These are phyloP conservation scores for Aegilops speltoides DNA, from an alignment of 176 grass and related monocot species.

Conservation along the genomic window DNA sequence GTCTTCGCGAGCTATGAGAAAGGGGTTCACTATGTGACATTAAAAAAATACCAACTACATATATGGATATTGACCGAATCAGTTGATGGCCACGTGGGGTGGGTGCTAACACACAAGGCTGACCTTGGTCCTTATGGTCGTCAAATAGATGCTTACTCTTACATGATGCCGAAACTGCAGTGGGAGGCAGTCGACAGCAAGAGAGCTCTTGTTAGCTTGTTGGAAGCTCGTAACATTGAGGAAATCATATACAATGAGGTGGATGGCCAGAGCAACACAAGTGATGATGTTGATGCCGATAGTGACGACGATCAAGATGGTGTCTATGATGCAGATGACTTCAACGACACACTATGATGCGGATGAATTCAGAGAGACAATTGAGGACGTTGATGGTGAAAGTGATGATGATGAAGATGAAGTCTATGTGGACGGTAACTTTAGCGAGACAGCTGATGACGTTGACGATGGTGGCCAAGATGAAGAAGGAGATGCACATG, in stretches of 20 bases:
- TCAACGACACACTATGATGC: no score
- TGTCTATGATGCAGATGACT: no score
- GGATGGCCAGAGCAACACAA: neutral
- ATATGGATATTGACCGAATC: neutral
- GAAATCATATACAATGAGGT: no score
- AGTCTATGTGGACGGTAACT: no score
- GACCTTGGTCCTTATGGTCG: neutral
- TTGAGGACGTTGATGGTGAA: no score
- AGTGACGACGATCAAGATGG: neutral
- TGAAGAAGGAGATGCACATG: neutral
- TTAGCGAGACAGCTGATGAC: neutral
- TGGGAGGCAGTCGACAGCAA: neutral
- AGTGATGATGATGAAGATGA: no score
- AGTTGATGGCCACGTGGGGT: neutral
- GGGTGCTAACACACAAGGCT: neutral
- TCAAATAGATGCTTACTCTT: no score
- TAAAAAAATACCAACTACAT: neutral
- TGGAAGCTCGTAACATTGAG: neutral
- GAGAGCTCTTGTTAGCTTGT: neutral
- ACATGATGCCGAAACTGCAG: neutral
- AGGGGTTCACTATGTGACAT: no score
- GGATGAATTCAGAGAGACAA: no score
- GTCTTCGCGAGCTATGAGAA: no score
- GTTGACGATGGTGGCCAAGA: neutral
- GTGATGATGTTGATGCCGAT: neutral